These are phyloP conservation scores for Populus simonii DNA, from an alignment of 345 rosid species.

Conservation along the genomic window DNA sequence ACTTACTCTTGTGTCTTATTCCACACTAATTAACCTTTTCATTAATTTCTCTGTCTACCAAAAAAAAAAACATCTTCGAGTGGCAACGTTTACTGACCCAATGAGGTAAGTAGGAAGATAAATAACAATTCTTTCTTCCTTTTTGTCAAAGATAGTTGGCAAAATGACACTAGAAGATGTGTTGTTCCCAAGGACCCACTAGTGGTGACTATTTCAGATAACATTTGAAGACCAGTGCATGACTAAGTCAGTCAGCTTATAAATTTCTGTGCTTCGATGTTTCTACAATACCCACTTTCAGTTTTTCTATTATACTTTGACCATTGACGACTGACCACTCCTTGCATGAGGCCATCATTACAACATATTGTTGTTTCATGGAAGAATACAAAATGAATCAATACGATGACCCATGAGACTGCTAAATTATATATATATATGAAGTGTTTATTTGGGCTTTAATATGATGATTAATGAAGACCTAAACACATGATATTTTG, in stretches of 20 bases:
- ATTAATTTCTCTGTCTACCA: not conserved
- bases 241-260: not conserved
- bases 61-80: not conserved
- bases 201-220: not conserved
- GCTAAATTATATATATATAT: no score
- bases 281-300: not conserved
- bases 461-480: not conserved
- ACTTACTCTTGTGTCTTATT: not conserved
- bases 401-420: no score
- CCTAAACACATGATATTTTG: not conserved
- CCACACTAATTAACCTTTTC: not conserved
- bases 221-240: not conserved
- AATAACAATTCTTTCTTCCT: not conserved
- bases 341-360: not conserved
- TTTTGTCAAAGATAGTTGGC: slow-evolving; percentile 9
- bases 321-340: not conserved
- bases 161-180: not conserved
- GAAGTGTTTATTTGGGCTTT: no score
- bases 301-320: not conserved
- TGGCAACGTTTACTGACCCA: not conserved
- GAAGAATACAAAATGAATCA: not conserved
- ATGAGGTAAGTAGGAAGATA: not conserved
- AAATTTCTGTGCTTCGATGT: not conserved
- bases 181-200: not conserved
- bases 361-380: not conserved